These are phyloP conservation scores for Emmonsiellopsis sp. DNA, from an alignment of 2,329 filamentous ascomycete genomes.

Conservation along the genomic window DNA sequence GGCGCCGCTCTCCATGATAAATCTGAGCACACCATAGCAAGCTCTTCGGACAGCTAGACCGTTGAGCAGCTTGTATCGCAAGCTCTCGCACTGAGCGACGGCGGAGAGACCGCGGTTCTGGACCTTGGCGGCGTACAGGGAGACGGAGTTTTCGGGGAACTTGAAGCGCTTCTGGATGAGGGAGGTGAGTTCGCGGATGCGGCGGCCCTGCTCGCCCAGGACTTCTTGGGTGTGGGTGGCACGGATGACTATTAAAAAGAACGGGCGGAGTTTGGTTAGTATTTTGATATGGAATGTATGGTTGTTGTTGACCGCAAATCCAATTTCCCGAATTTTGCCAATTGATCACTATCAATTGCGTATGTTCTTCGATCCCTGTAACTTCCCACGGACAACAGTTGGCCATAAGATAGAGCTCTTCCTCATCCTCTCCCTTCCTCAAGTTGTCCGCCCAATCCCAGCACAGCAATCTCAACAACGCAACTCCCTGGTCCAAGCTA, in stretches of 20 bases:
- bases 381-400: no score
- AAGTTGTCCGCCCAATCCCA: not conserved
- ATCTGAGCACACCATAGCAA: conserved; percentile 99
- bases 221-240: conserved; percentile 99
- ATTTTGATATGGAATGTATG: not conserved
- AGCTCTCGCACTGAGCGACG: conserved; percentile 99
- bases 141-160: conserved; percentile 99
- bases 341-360: no score
- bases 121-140: conserved; percentile 99
- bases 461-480: conserved; percentile 1
- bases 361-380: no score
- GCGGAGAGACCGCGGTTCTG: conserved; percentile 99
- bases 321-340: no score
- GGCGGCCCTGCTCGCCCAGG: conserved; percentile 98
- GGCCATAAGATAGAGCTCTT: no score
- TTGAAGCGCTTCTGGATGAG: conserved; percentile 99
- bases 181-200: conserved; percentile 99
- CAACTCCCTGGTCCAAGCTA: conserved; percentile 5
- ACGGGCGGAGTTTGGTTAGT: not conserved
- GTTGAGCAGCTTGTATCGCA: conserved; percentile 99
- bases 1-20: conserved; percentile 99
- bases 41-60: conserved; percentile 96
- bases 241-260: conserved; percentile 62
- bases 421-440: no score
- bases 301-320: no score